Percentiles rank a stretch among this genome's conserved stretches.
Evolutionary conservation across 441 rosid species (phyloP).

Genomic region (Pelargonium myrrhifolium): DNA sequence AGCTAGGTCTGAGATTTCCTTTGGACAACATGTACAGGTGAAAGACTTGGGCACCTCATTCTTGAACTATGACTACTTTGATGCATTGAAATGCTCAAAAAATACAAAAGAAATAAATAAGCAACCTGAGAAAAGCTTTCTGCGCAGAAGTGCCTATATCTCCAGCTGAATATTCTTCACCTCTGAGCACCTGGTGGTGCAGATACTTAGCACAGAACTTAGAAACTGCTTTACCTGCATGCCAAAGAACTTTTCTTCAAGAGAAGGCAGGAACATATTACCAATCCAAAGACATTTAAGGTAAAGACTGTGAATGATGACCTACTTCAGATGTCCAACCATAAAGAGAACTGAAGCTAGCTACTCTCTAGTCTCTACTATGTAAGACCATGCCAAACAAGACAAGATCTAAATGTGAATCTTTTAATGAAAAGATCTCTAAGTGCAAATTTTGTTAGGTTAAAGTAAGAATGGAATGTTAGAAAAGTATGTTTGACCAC

Average conservation of each 20-base stretch:
- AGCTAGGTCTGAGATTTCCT: constrained; percentile 13
- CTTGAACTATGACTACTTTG: not conserved
- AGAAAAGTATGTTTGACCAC: not conserved
- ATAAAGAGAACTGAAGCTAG: not conserved
- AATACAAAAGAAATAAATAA: constrained; percentile 8
- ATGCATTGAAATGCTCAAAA: constrained; percentile 1
- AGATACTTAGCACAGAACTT: constrained; percentile 86
- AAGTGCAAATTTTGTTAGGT: not conserved
- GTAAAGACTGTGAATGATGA: not conserved
- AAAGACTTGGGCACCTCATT: constrained; percentile 12
- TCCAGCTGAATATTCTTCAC: constrained; percentile 66
- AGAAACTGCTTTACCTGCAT: constrained; percentile 82
- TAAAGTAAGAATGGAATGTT: not conserved
- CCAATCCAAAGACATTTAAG: not conserved
- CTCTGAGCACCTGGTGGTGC: constrained; percentile 67
- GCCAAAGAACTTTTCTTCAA: constrained; percentile 13
- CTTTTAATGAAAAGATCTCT: not conserved
- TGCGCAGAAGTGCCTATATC: constrained; percentile 60
- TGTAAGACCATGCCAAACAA: not conserved
- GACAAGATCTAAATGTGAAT: not conserved
- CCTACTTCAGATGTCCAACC: not conserved
- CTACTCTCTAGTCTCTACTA: not conserved
- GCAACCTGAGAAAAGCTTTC: constrained; percentile 73
- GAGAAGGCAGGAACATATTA: constrained; percentile 6
- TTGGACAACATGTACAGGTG: constrained; percentile 8